Evolutionary conservation across 208 protist genomes (phyloP).

Genomic region (Wallacemonas sp.): DNA sequence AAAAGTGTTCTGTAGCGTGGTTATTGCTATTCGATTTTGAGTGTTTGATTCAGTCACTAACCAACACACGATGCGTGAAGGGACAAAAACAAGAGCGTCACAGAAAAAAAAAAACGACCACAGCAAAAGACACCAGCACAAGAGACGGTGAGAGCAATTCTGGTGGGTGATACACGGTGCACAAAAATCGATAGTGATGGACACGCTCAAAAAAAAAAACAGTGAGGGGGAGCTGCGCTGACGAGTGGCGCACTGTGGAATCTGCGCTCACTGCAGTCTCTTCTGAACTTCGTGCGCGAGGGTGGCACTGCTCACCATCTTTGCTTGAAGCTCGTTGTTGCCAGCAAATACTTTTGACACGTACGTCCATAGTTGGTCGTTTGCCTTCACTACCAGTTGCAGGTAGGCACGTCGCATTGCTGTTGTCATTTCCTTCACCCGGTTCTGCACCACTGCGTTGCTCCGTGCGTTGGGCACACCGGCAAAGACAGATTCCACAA

Average conservation of each 20-base stretch:
- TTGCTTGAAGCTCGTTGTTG: conserved; percentile 51
- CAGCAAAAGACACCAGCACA: no score
- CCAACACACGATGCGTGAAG: background rate
- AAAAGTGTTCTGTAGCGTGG: no score
- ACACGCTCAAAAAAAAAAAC: background rate
- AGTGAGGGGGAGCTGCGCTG: background rate
- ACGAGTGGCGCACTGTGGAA: background rate
- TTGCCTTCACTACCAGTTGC: conserved; percentile 39
- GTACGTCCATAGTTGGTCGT: conserved; percentile 38
- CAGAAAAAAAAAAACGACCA: background rate
- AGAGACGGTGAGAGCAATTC: no score
- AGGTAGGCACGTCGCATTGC: conserved; percentile 30
- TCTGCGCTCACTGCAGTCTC: conserved; percentile 19
- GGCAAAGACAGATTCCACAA: conserved; percentile 23
- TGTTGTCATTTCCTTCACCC: conserved; percentile 13
- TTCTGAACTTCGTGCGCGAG: conserved; percentile 49
- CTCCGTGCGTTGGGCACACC: conserved; percentile 7
- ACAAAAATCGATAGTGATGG: no score
- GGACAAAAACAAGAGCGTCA: background rate
- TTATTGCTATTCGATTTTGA: no score
- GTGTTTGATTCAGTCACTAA: no score
- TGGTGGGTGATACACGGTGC: no score
- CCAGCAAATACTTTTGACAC: conserved; percentile 36
- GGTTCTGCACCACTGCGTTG: conserved; percentile 17
- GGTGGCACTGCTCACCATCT: conserved; percentile 54